Evolutionary conservation across 306 rosid genomes (phyloP).

Genomic region (Prunus mongolica): DNA sequence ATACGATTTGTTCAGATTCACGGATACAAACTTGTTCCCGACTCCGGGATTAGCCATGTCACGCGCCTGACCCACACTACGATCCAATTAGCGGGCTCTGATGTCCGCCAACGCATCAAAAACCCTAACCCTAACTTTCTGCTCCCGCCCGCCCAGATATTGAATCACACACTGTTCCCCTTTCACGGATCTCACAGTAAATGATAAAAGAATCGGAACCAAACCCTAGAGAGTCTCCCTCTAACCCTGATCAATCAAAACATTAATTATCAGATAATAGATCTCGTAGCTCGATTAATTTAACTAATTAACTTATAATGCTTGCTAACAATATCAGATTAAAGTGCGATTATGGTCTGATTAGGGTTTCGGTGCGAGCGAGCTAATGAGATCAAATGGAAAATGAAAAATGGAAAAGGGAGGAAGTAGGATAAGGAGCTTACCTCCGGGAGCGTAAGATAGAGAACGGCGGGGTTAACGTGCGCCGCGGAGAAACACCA

Average conservation of each 20-base stretch:
- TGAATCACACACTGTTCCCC: conserved; percentile 9
- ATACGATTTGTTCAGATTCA: conserved; percentile 95
- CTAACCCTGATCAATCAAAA: conserved; percentile 32
- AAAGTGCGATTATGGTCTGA: neutral
- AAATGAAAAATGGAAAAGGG: neutral
- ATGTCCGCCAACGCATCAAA: conserved; percentile 70
- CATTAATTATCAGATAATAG: conserved; percentile 2
- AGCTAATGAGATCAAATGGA: neutral
- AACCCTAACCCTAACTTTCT: conserved; percentile 39
- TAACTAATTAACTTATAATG: neutral
- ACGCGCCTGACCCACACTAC: conserved; percentile 27
- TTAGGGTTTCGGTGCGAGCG: conserved; percentile 38
- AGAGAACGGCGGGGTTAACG: conserved; percentile 35
- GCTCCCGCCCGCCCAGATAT: conserved; percentile 16
- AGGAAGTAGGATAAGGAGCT: conserved; percentile 15
- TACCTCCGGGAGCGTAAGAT: conserved; percentile 32
- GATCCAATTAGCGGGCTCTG: conserved; percentile 39
- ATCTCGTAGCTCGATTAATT: conserved; percentile 5
- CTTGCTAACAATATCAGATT: neutral
- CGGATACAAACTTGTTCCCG: conserved; percentile 77
- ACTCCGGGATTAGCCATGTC: conserved; percentile 92
- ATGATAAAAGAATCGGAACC: neutral
- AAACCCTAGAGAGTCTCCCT: conserved; percentile 26
- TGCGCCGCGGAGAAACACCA: conserved; percentile 26
- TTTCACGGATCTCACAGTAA: conserved; percentile 27